phyloP scores from a whole-genome alignment of 345 rosid genomes.

The Nasturtium officinale region DNA sequence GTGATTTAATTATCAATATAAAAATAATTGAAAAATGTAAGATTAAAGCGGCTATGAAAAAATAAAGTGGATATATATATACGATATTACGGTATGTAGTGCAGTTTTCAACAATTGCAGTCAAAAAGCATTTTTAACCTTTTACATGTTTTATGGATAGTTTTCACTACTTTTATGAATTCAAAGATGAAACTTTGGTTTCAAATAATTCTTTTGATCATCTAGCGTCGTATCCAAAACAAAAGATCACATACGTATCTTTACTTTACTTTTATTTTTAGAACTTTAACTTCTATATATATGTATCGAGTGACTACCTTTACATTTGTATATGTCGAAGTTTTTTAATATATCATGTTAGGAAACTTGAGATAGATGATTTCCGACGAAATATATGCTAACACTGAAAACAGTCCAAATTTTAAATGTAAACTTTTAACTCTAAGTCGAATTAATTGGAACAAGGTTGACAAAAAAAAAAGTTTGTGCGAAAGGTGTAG shows the following conservation, averaged over 20 bases:
- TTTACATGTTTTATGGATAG: constrained; percentile 43
- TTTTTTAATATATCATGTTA: not conserved
- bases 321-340: not conserved
- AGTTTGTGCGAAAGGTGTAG: not conserved
- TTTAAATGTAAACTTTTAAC: not conserved
- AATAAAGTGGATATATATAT: constrained; percentile 24
- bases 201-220: constrained; percentile 35
- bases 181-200: constrained; percentile 31
- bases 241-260: constrained; percentile 38
- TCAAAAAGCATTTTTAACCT: constrained; percentile 42
- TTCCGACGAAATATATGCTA: not conserved
- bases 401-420: not conserved
- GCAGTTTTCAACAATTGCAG: constrained; percentile 43
- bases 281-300: constrained; percentile 19
- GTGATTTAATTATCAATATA: not conserved
- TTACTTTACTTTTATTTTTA: constrained; percentile 23
- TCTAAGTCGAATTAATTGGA: not conserved
- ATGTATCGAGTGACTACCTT: not conserved
- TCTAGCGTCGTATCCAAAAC: constrained; percentile 35
- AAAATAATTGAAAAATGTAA: not conserved
- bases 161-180: constrained; percentile 36
- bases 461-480: not conserved
- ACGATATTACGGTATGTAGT: constrained; percentile 32
- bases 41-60: constrained; percentile 27
- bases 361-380: not conserved